Evolutionary conservation across 768 basidiomycete species (phyloP), one percentile per base, ranked within the genome.

Genomic region (Filobasidium wieringae): DNA sequence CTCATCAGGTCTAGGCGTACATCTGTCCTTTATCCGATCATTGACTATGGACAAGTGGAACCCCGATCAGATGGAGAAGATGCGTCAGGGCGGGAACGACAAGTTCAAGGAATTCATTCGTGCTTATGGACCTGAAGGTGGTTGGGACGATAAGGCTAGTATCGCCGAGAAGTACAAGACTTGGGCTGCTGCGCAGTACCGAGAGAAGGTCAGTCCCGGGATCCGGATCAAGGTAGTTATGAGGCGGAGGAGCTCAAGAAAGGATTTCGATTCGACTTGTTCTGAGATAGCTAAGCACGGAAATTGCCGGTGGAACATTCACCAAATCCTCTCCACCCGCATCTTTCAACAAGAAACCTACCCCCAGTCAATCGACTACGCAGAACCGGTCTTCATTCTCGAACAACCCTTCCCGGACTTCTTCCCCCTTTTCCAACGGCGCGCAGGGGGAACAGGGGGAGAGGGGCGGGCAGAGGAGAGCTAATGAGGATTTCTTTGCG

Each of bases 1-100:
- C 53, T 70, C 85, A 77, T 88, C 34, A 76, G 85, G 88, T 2
- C 89, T 95, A 69, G 93, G 93, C 40, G 91, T 95, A 15, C 93
- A 97, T 74, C 82, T 96, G 71, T 71, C 67, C 72, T 93, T 91
- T 74, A 88, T 93, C 55, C 80, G 91, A 70, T 89, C 87, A 39
- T 82, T 91, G 63, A 90, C 90, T 54, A 96, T 95, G 92, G 92
- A 95, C 75, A 86, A 89, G 63, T 95, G 91, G 89, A 84, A 87
- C 63, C 81, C 83, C 34, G 88, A 92, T 59, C 90, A 95, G 74
- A 59, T 76, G 36, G 67, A 71, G 43, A 75, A 77, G 63, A 96
- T 99, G 90, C 84, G 87, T 85, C 79, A 87, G 51, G 92, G 93
- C 49, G 93, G 93, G 55, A 96, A 96, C 71, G 80, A 78, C 7